Evolutionary conservation across 495 filamentous ascomycete species (phyloP).

Genomic region (Penicillium subrubescens): DNA sequence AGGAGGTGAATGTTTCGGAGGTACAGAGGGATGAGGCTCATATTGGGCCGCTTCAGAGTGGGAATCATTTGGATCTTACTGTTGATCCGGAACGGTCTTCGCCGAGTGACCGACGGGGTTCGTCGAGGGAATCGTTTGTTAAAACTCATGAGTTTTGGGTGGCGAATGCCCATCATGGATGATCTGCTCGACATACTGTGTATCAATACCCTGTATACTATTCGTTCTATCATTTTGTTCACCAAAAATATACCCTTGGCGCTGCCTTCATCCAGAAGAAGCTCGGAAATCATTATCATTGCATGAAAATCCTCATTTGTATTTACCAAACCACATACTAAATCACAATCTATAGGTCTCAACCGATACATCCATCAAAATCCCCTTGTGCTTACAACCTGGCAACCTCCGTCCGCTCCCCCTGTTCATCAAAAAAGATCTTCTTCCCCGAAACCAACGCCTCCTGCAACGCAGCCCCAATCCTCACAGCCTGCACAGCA

Average conservation of each 20-base stretch:
- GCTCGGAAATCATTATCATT: neutral
- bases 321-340: neutral
- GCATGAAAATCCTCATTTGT: neutral
- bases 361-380: neutral
- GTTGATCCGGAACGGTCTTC: neutral
- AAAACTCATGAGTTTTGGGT: neutral
- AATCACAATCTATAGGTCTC: neutral
- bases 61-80: neutral
- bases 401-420: constrained; percentile 40
- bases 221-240: neutral
- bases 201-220: neutral
- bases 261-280: neutral
- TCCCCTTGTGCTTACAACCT: constrained; percentile 6
- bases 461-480: constrained; percentile 38
- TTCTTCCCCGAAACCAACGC: constrained; percentile 54
- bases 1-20: constrained; percentile 8
- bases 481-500: constrained; percentile 61
- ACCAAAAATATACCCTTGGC: neutral
- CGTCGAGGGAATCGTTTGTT: neutral
- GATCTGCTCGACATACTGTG: neutral
- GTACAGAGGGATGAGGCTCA: constrained; percentile 8
- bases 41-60: constrained; percentile 17
- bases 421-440: constrained; percentile 57
- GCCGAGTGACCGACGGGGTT: neutral
- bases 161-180: neutral